phyloP scores from a whole-genome alignment of 345 rosid genomes.

The Eucalyptus curtisii region DNA sequence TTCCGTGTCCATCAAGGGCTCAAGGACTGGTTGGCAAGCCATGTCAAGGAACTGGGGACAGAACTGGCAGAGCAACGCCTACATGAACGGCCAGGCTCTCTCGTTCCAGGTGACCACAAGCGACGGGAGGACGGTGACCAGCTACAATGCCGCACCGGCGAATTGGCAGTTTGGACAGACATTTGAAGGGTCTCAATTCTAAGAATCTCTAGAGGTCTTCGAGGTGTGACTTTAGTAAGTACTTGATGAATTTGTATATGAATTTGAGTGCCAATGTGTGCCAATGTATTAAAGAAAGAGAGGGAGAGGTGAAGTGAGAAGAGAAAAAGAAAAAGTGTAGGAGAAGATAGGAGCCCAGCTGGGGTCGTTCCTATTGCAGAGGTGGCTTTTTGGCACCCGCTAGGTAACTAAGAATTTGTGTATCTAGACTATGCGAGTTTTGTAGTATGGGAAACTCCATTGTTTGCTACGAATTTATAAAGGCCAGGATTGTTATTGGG shows the following conservation, averaged over 20 bases:
- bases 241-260: background rate
- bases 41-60: conserved; percentile 99
- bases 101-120: conserved; percentile 87
- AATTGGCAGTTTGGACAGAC: conserved; percentile 12
- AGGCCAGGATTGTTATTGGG: background rate
- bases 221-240: background rate
- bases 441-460: background rate
- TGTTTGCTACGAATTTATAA: background rate
- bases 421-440: background rate
- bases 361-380: conserved; percentile 40
- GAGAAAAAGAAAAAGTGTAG: background rate
- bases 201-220: background rate
- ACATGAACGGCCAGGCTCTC: conserved; percentile 68
- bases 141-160: conserved; percentile 37
- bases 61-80: conserved; percentile 93
- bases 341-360: background rate
- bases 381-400: conserved; percentile 79
- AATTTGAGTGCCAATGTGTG: background rate
- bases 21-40: conserved; percentile 69
- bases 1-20: conserved; percentile 70
- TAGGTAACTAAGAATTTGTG: conserved; percentile 6
- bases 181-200: conserved; percentile 1
- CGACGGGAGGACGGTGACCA: conserved; percentile 59
- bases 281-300: background rate
- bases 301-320: background rate